phyloP scores from a whole-genome alignment of 805 yeast species.

The Teunomyces tritomae region DNA sequence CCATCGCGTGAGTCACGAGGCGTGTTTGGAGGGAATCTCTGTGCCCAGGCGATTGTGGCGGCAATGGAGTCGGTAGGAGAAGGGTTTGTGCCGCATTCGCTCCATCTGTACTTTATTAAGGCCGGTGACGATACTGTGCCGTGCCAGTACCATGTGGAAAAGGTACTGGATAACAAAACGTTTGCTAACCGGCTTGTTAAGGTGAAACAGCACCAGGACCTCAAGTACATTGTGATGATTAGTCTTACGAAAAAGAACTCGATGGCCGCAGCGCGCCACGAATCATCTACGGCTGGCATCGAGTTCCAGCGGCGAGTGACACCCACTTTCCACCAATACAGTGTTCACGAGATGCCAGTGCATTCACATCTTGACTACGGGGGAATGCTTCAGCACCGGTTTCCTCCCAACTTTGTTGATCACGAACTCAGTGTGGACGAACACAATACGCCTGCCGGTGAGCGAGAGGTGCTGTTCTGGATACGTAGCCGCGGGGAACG shows the following conservation, averaged over 20 bases:
- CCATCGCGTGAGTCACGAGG: conserved; percentile 26
- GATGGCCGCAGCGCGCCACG: conserved; percentile 9
- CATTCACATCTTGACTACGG: conserved; percentile 15
- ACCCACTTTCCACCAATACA: conserved; percentile 19
- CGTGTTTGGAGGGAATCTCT: conserved; percentile 41
- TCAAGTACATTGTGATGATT: conserved; percentile 32
- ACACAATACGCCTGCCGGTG: conserved; percentile 22
- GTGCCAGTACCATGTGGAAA: conserved; percentile 33
- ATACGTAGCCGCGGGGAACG: conserved; percentile 24
- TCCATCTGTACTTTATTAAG: conserved; percentile 39
- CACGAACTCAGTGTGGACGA: conserved; percentile 21
- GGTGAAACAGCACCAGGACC: conserved; percentile 28
- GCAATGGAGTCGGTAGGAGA: conserved; percentile 27
- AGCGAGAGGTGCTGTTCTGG: conserved; percentile 32
- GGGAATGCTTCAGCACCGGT: conserved; percentile 21
- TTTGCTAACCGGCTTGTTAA: conserved; percentile 34
- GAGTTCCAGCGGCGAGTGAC: conserved; percentile 27
- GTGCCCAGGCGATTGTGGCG: conserved; percentile 34
- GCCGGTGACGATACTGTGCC: conserved; percentile 32
- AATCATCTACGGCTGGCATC: conserved; percentile 8
- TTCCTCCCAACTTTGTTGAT: conserved; percentile 25
- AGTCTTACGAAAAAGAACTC: conserved; percentile 35
- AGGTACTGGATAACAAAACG: conserved; percentile 31
- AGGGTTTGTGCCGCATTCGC: conserved; percentile 40
- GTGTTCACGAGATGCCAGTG: conserved; percentile 15